Percentiles rank a stretch among this genome's conserved stretches.
Evolutionary conservation across 192 early-diverging fungal species (phyloP).

Genomic region (Coemansia reversa): DNA sequence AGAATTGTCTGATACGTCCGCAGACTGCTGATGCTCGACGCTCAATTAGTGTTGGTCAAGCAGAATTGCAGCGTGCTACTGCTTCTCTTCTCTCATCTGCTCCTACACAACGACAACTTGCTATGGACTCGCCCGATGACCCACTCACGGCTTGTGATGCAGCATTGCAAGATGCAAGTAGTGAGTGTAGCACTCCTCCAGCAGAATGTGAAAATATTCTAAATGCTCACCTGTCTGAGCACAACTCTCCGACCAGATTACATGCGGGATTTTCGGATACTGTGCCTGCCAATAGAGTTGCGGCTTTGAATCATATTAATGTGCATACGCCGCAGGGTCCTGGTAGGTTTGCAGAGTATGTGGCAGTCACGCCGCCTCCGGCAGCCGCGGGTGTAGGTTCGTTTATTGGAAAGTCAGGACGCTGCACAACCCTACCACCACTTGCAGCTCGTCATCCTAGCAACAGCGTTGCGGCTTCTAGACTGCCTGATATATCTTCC

Average conservation of each 20-base stretch:
- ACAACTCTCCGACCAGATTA: too few species aligned
- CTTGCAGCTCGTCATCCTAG: neutral
- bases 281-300: neutral
- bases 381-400: neutral
- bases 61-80: conserved; percentile 10
- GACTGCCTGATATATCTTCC: neutral
- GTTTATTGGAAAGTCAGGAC: neutral
- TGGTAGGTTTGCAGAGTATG: conserved; percentile 14
- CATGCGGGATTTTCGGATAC: too few species aligned
- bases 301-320: neutral
- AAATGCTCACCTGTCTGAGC: too few species aligned
- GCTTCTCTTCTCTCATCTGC: neutral
- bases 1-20: neutral
- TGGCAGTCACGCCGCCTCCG: neutral
- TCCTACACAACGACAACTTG: neutral
- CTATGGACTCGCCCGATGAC: neutral
- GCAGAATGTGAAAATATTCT: too few species aligned
- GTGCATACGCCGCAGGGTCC: conserved; percentile 17
- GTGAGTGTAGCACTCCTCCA: too few species aligned
- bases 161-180: too few species aligned
- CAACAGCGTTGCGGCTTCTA: neutral
- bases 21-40: conserved; percentile 7
- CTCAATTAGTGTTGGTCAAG: conserved; percentile 26
- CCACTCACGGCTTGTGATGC: too few species aligned
- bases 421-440: conserved; percentile 10